Base-by-base conservation (phyloP, 345 rosid species). In the Gossypium ekmanianum region DNA sequence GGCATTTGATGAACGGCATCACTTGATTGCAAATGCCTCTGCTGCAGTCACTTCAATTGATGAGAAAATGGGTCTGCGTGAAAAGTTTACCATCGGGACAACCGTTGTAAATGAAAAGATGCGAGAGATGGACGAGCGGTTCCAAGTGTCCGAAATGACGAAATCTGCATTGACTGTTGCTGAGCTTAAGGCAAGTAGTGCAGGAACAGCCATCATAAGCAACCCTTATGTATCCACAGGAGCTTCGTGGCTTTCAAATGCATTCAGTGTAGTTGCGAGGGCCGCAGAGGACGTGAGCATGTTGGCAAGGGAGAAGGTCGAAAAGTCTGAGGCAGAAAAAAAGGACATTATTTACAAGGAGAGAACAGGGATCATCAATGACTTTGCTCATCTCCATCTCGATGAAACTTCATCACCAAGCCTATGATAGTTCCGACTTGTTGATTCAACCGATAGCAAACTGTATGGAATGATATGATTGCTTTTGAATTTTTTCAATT, bases 1-100 rank as follows among this genome's bases (percentile, higher is more conserved):
- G 70, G 47, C 85, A 16, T 75, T 88, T 14, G 88, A 88, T 56
- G 91, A 86, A 61, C 81, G 67, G 47, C 83, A 81, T 73, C 87
- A 79, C 47, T 74, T 80, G 66, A 74, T 78, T 11, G 80, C 84
- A 11, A 84, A 81, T 57, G 89, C 89, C 11, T 78, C 88, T 26
- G 83, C 88, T 17, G 82, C 84, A 3, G 86, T 84, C 43, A 76
- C 87, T 63, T 83, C 87, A 6, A 48, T 86, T 43, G 81, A 83
- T 27, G 52, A 68, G 11, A 83, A 74, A 80, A 84, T 82, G 10
- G 81, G 89, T 63, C 72, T 82, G 69, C 80, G 83, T 2, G 79
- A 82, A 71, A 87, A 81, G 77, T 68, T 84, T 6, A 81, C 78
- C 56, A 44, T 68, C 0, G 87, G 86, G 10, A 84, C 83, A 29